Percentiles rank a stretch among this genome's conserved stretches.
These are phyloP conservation scores for Pleurotus eryngii DNA, from an alignment of 768 basidiomycete genomes.

Conservation along the genomic window DNA sequence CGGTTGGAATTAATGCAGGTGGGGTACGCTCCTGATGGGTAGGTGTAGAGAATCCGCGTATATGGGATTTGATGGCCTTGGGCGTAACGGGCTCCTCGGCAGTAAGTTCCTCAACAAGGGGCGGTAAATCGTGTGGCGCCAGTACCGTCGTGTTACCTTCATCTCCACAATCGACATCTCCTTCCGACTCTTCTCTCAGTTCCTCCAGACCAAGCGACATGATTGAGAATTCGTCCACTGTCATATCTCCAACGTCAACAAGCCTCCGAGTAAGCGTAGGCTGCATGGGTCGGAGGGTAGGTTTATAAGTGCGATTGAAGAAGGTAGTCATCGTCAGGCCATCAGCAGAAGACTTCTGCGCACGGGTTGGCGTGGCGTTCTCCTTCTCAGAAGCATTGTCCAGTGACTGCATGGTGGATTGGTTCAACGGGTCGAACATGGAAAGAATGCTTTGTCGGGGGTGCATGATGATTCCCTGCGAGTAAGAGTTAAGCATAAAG, in stretches of 20 bases:
- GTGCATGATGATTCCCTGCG: not conserved
- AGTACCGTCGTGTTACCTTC: conserved; percentile 25
- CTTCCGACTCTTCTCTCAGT: conserved; percentile 24
- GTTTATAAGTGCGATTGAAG: conserved; percentile 30
- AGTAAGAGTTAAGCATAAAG: too few relatives aligned
- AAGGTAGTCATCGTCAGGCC: conserved; percentile 30
- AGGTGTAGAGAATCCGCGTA: conserved; percentile 32
- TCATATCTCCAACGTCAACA: conserved; percentile 49
- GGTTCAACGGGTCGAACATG: conserved; percentile 48
- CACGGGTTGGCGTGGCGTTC: conserved; percentile 27
- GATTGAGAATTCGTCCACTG: conserved; percentile 34
- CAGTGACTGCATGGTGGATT: conserved; percentile 14
- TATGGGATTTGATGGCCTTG: conserved; percentile 30
- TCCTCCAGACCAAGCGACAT: conserved; percentile 31
- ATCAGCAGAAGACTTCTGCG: conserved; percentile 10
- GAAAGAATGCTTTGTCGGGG: conserved; percentile 45
- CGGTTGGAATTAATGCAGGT: conserved; percentile 14
- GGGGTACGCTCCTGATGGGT: conserved; percentile 31
- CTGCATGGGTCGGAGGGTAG: conserved; percentile 18
- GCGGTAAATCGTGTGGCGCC: not conserved
- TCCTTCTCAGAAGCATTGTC: conserved; percentile 44
- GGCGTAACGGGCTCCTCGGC: conserved; percentile 2
- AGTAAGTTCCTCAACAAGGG: not conserved
- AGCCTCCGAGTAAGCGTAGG: conserved; percentile 35
- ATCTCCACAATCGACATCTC: conserved; percentile 11